Evolutionary conservation across 176 grass and related monocot genomes (phyloP).

Genomic region (Puccinellia tenuiflora): DNA sequence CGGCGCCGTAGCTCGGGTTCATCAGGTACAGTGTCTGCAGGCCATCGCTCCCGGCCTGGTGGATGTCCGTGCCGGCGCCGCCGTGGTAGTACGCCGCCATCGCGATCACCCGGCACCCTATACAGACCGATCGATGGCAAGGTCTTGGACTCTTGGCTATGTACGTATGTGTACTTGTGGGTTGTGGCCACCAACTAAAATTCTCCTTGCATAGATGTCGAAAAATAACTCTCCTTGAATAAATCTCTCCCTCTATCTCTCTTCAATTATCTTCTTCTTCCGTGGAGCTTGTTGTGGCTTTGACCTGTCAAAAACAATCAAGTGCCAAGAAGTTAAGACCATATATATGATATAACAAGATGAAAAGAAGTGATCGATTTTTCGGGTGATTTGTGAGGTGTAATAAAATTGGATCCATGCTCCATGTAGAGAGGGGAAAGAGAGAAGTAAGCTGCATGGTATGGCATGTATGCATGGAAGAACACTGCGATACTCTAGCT

Average conservation of each 20-base stretch:
- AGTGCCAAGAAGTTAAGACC: background rate
- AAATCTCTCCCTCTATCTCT: background rate
- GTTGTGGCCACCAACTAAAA: background rate
- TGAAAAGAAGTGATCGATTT: background rate
- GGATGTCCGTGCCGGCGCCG: conserved; percentile 68
- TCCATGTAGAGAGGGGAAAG: background rate
- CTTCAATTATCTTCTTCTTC: background rate
- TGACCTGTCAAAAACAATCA: conserved; percentile 16
- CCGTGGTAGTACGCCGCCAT: conserved; percentile 89
- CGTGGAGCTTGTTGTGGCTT: background rate
- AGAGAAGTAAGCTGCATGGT: conserved; percentile 2
- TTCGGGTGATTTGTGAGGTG: background rate
- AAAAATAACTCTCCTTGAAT: background rate
- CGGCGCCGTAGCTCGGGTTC: conserved; percentile 74
- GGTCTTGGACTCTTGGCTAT: background rate
- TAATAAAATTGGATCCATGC: conserved; percentile 27
- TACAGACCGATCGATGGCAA: background rate
- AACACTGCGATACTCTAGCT: conserved; percentile 27
- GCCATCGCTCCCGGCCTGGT: conserved; percentile 62
- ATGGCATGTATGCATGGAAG: conserved; percentile 24
- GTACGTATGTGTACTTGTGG: background rate
- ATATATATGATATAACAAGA: background rate
- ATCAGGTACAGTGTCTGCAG: conserved; percentile 96
- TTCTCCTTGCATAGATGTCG: background rate
- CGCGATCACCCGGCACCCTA: background rate